Evolutionary conservation across 208 protist genomes (phyloP).

Genomic region (Trypanosoma platydactyli): DNA sequence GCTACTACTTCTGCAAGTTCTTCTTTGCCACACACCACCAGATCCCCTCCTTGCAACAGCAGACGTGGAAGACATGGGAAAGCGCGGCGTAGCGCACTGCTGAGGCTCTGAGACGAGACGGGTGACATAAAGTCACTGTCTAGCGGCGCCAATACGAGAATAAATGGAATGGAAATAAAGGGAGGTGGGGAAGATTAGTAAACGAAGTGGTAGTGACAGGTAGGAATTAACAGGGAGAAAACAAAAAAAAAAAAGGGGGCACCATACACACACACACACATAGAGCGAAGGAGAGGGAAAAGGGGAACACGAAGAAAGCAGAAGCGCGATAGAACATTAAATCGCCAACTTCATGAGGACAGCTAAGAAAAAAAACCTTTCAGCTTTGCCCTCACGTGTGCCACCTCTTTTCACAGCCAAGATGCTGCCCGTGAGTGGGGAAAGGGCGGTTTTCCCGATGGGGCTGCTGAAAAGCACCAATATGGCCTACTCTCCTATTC

Average conservation of each 20-base stretch:
- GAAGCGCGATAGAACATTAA: not conserved
- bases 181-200: constrained; percentile 1
- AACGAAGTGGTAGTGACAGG: not conserved
- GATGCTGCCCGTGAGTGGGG: no score
- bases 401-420: no score
- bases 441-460: no score
- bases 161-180: constrained; percentile 7
- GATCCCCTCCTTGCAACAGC: not conserved
- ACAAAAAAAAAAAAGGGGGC: constrained; percentile 7
- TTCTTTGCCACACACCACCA: not conserved
- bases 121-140: constrained; percentile 1
- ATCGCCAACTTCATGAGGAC: no score
- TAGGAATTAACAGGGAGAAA: constrained; percentile 1
- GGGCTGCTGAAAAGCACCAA: no score
- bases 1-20: not conserved
- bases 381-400: no score
- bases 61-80: constrained; percentile 14
- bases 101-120: constrained; percentile 15
- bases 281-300: not conserved
- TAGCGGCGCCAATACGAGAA: not conserved
- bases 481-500: no score
- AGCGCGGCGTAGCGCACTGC: constrained; percentile 8
- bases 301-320: not conserved
- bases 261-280: constrained; percentile 7
- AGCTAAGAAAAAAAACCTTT: not conserved